phyloP scores from a whole-genome alignment of 2,329 filamentous ascomycete species.

The Fusarium verticillioides region DNA sequence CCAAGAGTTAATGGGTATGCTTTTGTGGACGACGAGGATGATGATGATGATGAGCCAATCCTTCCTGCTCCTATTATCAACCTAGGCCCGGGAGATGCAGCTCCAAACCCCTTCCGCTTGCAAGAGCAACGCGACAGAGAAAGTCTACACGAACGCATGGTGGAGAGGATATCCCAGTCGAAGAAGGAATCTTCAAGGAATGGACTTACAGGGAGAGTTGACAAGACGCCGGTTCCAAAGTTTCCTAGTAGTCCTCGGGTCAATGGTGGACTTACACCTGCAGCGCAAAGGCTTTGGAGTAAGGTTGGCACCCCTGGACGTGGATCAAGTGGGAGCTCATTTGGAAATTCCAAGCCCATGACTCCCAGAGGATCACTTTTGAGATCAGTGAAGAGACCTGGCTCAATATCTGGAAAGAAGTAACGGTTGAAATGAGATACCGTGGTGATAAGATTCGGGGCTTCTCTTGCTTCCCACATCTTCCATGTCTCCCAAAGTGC shows the following conservation, averaged over 20 bases:
- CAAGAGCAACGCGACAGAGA: slow-evolving; percentile 80
- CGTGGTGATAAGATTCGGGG: neutral
- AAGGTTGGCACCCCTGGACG: slow-evolving; percentile 63
- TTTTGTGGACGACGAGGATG: slow-evolving; percentile 86
- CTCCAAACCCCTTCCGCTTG: slow-evolving; percentile 84
- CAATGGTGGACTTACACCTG: slow-evolving; percentile 73
- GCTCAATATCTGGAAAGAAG: slow-evolving; percentile 34
- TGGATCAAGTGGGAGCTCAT: slow-evolving; percentile 47
- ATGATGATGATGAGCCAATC: slow-evolving; percentile 48
- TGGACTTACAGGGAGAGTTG: slow-evolving; percentile 69
- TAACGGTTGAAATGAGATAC: neutral
- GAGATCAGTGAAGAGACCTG: slow-evolving; percentile 47
- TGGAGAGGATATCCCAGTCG: slow-evolving; percentile 80
- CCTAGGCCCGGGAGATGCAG: slow-evolving; percentile 68
- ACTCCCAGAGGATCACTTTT: slow-evolving; percentile 54
- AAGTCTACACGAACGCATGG: slow-evolving; percentile 84
- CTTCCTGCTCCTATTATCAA: slow-evolving; percentile 58
- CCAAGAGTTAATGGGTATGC: slow-evolving; percentile 93
- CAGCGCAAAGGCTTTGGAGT: slow-evolving; percentile 75
- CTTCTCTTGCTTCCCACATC: neutral
- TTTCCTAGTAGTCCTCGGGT: slow-evolving; percentile 74
- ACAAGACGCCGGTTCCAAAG: slow-evolving; percentile 72
- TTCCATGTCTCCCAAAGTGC: neutral
- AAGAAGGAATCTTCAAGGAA: slow-evolving; percentile 72
- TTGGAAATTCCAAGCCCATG: slow-evolving; percentile 52